Conservation (phyloP, 2,329 filamentous ascomycete genomes). For the Fusarium oligoseptatum region DNA sequence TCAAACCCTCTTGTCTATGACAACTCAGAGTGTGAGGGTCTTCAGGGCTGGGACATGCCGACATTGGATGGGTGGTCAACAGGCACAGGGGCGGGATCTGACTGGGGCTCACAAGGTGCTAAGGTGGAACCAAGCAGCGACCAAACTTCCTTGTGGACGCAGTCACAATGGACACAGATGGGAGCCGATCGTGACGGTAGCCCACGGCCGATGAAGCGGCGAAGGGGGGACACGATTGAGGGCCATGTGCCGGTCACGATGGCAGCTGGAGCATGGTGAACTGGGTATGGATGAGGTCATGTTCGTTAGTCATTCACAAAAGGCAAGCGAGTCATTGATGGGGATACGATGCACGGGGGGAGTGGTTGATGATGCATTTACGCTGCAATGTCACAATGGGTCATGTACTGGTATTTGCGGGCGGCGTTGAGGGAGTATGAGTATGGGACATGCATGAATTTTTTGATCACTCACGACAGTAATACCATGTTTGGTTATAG, state of each 20-base stretch:
- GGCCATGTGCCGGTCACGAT: constrained; percentile 51
- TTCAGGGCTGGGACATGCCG: constrained; percentile 56
- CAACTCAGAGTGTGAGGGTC: constrained; percentile 48
- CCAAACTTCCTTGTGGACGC: constrained; percentile 53
- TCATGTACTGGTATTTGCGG: constrained; percentile 16
- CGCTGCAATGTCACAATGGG: constrained; percentile 27
- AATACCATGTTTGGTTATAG: constrained; percentile 36
- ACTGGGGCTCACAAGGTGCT: constrained; percentile 49
- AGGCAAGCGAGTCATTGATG: constrained; percentile 9
- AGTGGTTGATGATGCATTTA: constrained; percentile 33
- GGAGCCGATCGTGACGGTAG: constrained; percentile 53
- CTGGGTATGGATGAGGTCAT: neutral
- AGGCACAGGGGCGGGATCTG: constrained; percentile 45
- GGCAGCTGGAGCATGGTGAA: constrained; percentile 49
- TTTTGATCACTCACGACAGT: constrained; percentile 12
- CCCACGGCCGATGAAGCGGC: constrained; percentile 54
- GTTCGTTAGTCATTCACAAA: neutral
- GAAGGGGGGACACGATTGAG: constrained; percentile 51
- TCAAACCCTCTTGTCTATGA: constrained; percentile 53
- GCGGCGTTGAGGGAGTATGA: constrained; percentile 19
- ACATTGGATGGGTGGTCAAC: constrained; percentile 53
- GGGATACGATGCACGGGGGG: neutral
- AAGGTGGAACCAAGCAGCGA: constrained; percentile 50
- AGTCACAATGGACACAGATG: constrained; percentile 52
- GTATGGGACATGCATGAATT: constrained; percentile 20